These are phyloP conservation scores for Colletotrichum karsti DNA, from an alignment of 2,329 filamentous ascomycete species.

Conservation along the genomic window DNA sequence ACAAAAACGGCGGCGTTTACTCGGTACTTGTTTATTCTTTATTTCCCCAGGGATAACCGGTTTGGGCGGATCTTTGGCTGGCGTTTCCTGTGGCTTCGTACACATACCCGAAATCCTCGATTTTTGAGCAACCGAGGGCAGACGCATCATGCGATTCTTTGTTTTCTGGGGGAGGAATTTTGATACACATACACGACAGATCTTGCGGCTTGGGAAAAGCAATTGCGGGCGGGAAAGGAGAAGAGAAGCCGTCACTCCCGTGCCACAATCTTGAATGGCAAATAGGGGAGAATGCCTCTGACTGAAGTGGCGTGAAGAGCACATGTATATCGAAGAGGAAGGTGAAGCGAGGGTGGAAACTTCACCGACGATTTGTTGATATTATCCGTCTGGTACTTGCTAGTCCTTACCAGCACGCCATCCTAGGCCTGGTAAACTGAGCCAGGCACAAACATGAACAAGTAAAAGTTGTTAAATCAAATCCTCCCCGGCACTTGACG, in stretches of 20 bases:
- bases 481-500: too few species aligned
- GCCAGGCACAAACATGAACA: not conserved
- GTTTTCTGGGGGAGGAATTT: not conserved
- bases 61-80: not conserved
- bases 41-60: not conserved
- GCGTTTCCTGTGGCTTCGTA: constrained; percentile 22
- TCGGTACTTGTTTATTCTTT: too few species aligned
- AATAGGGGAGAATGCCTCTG: too few species aligned
- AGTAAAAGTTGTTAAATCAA: not conserved
- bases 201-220: not conserved
- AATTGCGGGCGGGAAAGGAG: not conserved
- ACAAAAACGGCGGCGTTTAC: constrained; percentile 22
- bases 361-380: too few species aligned
- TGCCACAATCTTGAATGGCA: too few species aligned
- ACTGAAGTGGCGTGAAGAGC: too few species aligned
- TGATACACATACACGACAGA: constrained; percentile 3
- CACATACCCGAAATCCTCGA: constrained; percentile 28
- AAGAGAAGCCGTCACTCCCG: not conserved
- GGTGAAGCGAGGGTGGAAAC: too few species aligned
- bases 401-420: not conserved
- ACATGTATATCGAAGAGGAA: too few species aligned
- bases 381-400: not conserved
- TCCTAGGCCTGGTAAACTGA: not conserved
- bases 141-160: constrained; percentile 20
- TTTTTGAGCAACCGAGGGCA: constrained; percentile 19